phyloP scores from a whole-genome alignment of 116 monocot genomes.

The Zostera marina region DNA sequence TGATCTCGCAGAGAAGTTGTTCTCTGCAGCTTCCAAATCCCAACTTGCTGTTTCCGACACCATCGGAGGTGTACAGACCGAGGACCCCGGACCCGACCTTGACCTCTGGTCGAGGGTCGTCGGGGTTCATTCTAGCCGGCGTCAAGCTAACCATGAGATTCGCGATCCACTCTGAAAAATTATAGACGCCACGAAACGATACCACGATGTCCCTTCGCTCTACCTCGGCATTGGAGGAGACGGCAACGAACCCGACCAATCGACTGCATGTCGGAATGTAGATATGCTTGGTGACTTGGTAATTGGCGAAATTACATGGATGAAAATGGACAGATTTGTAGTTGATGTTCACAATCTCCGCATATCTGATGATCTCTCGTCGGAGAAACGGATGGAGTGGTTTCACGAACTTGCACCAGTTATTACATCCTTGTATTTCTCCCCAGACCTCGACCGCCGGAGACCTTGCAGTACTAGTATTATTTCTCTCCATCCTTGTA shows the following conservation, averaged over 20 bases:
- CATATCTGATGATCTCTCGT: conserved; percentile 58
- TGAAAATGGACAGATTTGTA: conserved; percentile 76
- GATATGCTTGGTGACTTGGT: conserved; percentile 56
- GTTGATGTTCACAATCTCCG: conserved; percentile 45
- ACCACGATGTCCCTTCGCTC: conserved; percentile 51
- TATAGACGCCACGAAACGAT: conserved; percentile 66
- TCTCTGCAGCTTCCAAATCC: conserved; percentile 50
- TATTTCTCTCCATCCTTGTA: too few relatives aligned
- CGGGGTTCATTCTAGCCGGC: conserved; percentile 47
- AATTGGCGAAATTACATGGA: conserved; percentile 28
- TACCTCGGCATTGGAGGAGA: conserved; percentile 25
- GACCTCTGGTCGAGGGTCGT: conserved; percentile 42
- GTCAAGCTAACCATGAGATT: conserved; percentile 65
- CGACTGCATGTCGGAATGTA: conserved; percentile 41
- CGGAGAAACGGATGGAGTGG: conserved; percentile 53
- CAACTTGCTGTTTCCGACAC: conserved; percentile 5
- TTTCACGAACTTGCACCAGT: conserved; percentile 38
- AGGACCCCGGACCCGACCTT: conserved; percentile 71
- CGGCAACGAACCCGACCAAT: conserved; percentile 83
- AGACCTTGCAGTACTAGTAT: too few relatives aligned
- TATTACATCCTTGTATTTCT: conserved; percentile 3
- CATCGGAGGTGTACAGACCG: conserved; percentile 62
- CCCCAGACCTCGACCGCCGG: not conserved
- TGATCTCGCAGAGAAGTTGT: conserved; percentile 52
- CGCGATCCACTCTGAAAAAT: conserved; percentile 58